Percentiles rank a stretch among this genome's conserved stretches.
These are phyloP conservation scores for Trichoderma citrinoviride DNA, from an alignment of 2,329 filamentous ascomycete genomes.

Conservation along the genomic window DNA sequence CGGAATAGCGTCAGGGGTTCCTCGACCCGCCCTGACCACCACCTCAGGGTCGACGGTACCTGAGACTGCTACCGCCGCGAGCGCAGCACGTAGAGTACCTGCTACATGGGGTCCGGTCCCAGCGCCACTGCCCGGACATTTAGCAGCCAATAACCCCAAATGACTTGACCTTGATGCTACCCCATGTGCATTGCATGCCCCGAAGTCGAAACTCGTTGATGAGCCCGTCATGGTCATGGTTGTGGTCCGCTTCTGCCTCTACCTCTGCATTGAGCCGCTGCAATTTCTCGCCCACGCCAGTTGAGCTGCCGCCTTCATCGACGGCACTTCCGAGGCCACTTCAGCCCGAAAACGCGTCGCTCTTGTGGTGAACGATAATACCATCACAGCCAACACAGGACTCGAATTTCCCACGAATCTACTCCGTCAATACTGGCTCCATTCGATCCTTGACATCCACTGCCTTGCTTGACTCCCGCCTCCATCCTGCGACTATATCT, in stretches of 20 bases:
- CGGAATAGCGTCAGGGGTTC: slow-evolving; percentile 5
- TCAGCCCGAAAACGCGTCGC: neutral
- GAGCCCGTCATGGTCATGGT: slow-evolving; percentile 3
- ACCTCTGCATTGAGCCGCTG: neutral
- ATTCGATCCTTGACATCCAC: neutral
- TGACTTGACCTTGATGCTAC: slow-evolving; percentile 7
- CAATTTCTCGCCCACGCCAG: slow-evolving; percentile 6
- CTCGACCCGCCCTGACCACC: neutral
- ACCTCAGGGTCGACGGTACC: neutral
- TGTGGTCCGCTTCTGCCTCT: neutral
- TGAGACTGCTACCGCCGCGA: neutral
- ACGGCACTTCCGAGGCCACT: neutral
- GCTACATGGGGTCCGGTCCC: neutral
- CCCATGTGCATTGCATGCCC: slow-evolving; percentile 14
- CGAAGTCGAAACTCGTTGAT: slow-evolving; percentile 12
- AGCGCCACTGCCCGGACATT: neutral
- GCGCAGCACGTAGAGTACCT: neutral
- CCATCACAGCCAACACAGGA: no score
- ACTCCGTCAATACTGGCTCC: neutral
- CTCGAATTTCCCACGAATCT: neutral
- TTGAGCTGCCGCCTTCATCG: slow-evolving; percentile 3
- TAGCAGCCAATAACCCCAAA: slow-evolving; percentile 11
- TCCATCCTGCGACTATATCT: no score
- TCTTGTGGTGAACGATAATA: neutral
- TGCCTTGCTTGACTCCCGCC: no score